Evolutionary conservation across 148 eudicot species (phyloP), one percentile per base, ranked within the genome.

Genomic region (Arctostaphylos glauca): DNA sequence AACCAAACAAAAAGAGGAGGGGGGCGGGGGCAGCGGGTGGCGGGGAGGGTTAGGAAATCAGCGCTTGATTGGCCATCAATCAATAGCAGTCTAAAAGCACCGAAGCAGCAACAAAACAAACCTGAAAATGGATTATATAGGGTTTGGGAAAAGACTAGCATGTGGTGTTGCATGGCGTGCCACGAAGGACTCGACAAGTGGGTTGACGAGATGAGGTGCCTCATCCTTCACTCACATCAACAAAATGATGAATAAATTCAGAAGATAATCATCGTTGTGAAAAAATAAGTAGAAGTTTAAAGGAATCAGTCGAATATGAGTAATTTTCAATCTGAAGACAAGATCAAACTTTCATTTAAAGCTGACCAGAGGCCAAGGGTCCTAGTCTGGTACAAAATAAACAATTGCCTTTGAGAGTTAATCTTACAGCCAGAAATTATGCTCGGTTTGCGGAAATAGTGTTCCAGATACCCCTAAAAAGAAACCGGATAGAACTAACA

Each of bases 171-270:
- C 88, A 85, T 93, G 97, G 38, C 91, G 92, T 54, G 90, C 92
- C 88, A 91, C 98, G 85, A 95, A 95, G 66, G 95, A 89, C 85
- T 89, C 89, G 25, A 93, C 89, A 77, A 95, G 82, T 49, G 94
- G 97, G 86, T 95, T 93, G 78, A 95, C 95, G 76, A 95, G 89
- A 85, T 95, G 90, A 76, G 98, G 97, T 73, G 98, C 98, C 84
- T 95, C 98, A 74, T 95, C 98, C 98, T 93, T 86, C 90, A 84
- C 16, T 72, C 72, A 84, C 48, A 79, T 44, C 58, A 77, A 38
- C 31, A 66, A 83, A 82, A 83, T 25, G 76, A 71, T 18, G 71
- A 47, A 49, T 70, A 52, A 18, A 78, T 43, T 38, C 44, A 5
- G 68, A 58, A 56, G 58, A 56, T 25, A 78, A 18, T 55, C 14